Conservation (phyloP, 192 early-diverging fungal genomes). For the Backusella psychrophila region DNA sequence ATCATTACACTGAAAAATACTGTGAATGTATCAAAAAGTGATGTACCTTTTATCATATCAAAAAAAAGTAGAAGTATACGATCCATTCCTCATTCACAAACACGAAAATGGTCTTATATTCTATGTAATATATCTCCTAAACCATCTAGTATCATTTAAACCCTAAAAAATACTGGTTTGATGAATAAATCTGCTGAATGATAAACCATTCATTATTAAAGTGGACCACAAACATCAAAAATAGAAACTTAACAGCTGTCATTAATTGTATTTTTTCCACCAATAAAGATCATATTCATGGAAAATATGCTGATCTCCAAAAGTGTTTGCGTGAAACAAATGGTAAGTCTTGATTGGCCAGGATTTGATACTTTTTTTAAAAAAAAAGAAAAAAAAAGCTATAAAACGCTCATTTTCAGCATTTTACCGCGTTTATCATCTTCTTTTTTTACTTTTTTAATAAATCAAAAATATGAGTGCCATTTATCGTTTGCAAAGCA, state of each 20-base stretch:
- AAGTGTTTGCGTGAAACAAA: background rate
- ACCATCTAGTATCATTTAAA: background rate
- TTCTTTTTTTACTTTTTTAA: background rate
- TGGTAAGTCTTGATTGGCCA: background rate
- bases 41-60: background rate
- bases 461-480: constrained; percentile 7
- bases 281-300: background rate
- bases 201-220: too few species aligned
- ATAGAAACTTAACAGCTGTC: background rate
- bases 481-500: constrained; percentile 64
- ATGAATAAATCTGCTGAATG: background rate
- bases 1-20: too few species aligned
- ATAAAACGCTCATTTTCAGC: background rate
- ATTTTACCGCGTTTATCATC: background rate
- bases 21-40: too few species aligned
- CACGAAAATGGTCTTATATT: too few species aligned
- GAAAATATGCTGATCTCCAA: background rate
- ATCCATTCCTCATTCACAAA: background rate
- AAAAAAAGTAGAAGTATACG: background rate
- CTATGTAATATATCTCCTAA: background rate
- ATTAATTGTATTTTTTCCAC: background rate
- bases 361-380: background rate
- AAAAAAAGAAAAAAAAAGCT: background rate
- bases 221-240: background rate
- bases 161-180: background rate